phyloP scores from a whole-genome alignment of 108 stramenopile genomes.

The Mediolabrus comicus region DNA sequence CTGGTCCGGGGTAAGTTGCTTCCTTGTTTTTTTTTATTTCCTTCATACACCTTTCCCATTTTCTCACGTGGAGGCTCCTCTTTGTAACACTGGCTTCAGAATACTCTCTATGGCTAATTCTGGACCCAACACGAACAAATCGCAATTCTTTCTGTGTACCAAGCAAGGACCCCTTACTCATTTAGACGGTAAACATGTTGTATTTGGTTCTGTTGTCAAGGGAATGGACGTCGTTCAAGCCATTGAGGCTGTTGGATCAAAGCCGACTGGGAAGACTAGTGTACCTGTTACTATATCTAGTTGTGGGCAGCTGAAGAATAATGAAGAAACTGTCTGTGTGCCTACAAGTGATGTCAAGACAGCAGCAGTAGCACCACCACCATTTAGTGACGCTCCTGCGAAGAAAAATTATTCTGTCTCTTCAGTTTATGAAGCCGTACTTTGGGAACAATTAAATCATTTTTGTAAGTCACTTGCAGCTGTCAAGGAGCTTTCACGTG shows the following conservation, averaged over 20 bases:
- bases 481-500: constrained; percentile 5
- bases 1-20: constrained; percentile 67
- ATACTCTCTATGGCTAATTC: constrained; percentile 81
- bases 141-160: constrained; percentile 82
- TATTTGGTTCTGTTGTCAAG: constrained; percentile 82
- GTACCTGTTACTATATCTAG: constrained; percentile 47
- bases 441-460: constrained; percentile 29
- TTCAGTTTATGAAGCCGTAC: constrained; percentile 34
- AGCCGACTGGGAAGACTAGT: constrained; percentile 70
- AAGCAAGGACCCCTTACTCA: constrained; percentile 56
- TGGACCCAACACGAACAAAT: constrained; percentile 73
- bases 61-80: background rate
- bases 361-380: background rate
- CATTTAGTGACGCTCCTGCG: background rate
- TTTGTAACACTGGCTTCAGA: constrained; percentile 61
- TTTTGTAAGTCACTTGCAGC: constrained; percentile 11
- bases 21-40: background rate
- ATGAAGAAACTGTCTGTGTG: background rate
- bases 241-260: constrained; percentile 32
- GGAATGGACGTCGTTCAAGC: constrained; percentile 59
- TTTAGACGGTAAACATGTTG: constrained; percentile 88
- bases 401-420: constrained; percentile 12
- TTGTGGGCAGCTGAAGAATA: background rate
- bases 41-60: background rate
- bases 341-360: background rate